Conservation (phyloP, 371 early-diverging fungal genomes). For the Actinomortierella ambigua region DNA sequence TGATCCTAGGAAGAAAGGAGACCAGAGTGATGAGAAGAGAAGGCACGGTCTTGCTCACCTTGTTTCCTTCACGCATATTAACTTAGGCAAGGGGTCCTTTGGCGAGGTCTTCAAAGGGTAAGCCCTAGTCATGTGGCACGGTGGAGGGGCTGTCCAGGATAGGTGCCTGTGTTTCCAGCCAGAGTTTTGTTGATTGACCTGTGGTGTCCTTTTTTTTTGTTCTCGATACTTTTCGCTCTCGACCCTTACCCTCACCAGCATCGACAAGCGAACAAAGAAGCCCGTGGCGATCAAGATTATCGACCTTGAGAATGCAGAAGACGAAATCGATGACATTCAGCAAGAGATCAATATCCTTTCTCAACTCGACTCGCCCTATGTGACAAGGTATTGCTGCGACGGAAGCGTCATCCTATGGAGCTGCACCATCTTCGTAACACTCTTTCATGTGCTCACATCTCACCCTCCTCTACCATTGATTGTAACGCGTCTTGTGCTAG, state of each 20-base stretch:
- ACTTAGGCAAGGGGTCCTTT: conserved; percentile 87
- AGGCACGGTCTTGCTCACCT: no score
- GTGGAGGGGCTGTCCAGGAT: no score
- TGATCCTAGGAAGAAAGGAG: no score
- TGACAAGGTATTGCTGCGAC: conserved; percentile 73
- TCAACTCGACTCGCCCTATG: conserved; percentile 90
- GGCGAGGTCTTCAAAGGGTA: conserved; percentile 93
- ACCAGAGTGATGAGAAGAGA: no score
- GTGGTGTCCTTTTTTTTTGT: conserved; percentile 27
- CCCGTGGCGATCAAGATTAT: conserved; percentile 94
- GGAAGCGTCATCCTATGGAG: conserved; percentile 6
- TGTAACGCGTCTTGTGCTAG: conserved; percentile 45
- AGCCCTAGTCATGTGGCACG: conserved; percentile 10
- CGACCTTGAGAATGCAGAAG: conserved; percentile 93
- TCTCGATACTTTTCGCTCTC: conserved; percentile 12
- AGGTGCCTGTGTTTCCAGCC: no score
- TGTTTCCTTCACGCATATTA: neutral
- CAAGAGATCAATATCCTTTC: conserved; percentile 95
- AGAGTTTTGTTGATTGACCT: no score
- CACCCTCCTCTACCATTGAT: conserved; percentile 1
- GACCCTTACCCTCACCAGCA: conserved; percentile 46
- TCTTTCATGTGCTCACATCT: neutral
- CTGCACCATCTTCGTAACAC: conserved; percentile 3
- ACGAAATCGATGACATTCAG: conserved; percentile 98
- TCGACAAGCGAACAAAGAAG: conserved; percentile 74